These are phyloP conservation scores for Leccinum longicurvipes DNA, from an alignment of 768 basidiomycete species.

Conservation along the genomic window DNA sequence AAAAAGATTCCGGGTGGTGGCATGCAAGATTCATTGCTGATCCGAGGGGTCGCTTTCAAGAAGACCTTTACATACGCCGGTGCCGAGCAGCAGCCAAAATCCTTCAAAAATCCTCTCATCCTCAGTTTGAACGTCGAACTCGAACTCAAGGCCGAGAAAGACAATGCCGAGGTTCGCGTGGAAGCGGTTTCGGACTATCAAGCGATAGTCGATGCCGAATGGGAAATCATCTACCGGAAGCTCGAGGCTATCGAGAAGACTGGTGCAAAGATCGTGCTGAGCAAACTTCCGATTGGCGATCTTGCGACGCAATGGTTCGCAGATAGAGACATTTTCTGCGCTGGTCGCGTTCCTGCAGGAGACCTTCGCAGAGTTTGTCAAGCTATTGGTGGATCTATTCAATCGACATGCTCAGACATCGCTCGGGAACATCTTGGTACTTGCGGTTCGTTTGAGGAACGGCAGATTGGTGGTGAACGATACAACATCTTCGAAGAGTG, in stretches of 20 bases:
- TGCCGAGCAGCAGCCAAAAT: slow-evolving; percentile 97
- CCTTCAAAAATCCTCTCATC: slow-evolving; percentile 83
- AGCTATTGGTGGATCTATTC: slow-evolving; percentile 91
- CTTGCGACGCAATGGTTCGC: slow-evolving; percentile 99
- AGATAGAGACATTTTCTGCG: slow-evolving; percentile 98
- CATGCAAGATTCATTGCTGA: slow-evolving; percentile 91
- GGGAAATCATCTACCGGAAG: slow-evolving; percentile 99
- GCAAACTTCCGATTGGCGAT: slow-evolving; percentile 97
- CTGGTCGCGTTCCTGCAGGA: slow-evolving; percentile 86
- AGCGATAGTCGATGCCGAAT: slow-evolving; percentile 98
- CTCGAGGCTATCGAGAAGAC: slow-evolving; percentile 93
- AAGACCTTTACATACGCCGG: slow-evolving; percentile 99
- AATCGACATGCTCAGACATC: slow-evolving; percentile 95
- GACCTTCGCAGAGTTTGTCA: slow-evolving; percentile 94
- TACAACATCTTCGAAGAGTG: slow-evolving; percentile 96
- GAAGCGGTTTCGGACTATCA: slow-evolving; percentile 98
- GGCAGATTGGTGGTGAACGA: slow-evolving; percentile 93
- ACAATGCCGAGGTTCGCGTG: slow-evolving; percentile 97
- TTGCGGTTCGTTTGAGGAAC: slow-evolving; percentile 92
- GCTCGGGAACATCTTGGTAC: slow-evolving; percentile 84
- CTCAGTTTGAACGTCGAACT: slow-evolving; percentile 96
- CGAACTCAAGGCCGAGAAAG: slow-evolving; percentile 98
- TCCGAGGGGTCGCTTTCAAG: slow-evolving; percentile 95
- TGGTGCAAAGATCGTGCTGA: slow-evolving; percentile 95
- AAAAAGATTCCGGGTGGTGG: slow-evolving; percentile 98